phyloP scores from a whole-genome alignment of 306 rosid genomes.

The Lablab purpureus region DNA sequence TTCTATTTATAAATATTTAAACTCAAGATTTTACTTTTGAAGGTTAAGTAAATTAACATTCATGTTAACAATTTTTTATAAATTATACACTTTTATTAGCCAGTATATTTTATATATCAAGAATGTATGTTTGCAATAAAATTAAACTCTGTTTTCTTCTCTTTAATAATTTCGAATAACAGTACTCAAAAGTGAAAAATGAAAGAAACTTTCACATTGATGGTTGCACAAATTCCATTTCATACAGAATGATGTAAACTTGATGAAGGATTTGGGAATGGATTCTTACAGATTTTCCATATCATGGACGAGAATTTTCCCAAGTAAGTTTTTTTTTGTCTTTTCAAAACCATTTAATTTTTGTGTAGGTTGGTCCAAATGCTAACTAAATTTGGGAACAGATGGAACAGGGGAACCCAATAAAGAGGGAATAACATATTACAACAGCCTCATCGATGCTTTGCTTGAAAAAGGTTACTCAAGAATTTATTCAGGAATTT shows the following conservation, averaged over 20 bases:
- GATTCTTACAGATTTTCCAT: conserved; percentile 94
- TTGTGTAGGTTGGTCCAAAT: not conserved
- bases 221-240: conserved; percentile 37
- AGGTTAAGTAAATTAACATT: too few species aligned
- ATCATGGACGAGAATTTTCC: conserved; percentile 95
- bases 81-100: not conserved
- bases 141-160: not conserved
- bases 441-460: conserved; percentile 81
- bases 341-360: not conserved
- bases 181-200: conserved; percentile 21
- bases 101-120: not conserved
- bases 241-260: conserved; percentile 75
- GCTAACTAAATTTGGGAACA: conserved; percentile 45
- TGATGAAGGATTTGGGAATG: conserved; percentile 95
- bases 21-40: too few species aligned
- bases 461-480: conserved; percentile 78
- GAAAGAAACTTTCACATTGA: conserved; percentile 1
- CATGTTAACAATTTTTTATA: too few species aligned
- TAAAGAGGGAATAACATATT: conserved; percentile 78
- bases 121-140: not conserved
- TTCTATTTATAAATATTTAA: too few species aligned
- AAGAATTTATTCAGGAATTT: conserved; percentile 36
- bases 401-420: conserved; percentile 90
- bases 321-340: conserved; percentile 72
- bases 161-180: not conserved